phyloP scores from a whole-genome alignment of 768 basidiomycete genomes.

The Rhodotorula graminis region DNA sequence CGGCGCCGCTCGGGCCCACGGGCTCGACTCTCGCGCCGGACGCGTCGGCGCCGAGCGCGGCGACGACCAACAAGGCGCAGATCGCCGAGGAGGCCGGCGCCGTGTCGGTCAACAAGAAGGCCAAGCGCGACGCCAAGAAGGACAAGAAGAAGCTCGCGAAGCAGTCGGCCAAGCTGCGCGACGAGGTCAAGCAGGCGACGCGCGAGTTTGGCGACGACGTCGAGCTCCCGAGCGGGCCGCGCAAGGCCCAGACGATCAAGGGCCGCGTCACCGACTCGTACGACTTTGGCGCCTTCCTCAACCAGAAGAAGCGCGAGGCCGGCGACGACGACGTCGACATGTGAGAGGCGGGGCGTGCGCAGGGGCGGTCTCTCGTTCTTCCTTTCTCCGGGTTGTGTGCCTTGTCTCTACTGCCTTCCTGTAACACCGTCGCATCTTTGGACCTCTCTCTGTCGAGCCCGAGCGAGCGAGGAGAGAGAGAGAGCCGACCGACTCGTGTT shows the following conservation, averaged over 20 bases:
- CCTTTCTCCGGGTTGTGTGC: background rate
- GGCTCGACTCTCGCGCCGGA: conserved; percentile 9
- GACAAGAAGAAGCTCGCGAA: conserved; percentile 42
- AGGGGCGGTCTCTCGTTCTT: background rate
- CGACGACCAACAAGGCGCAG: conserved; percentile 17
- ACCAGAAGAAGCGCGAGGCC: background rate
- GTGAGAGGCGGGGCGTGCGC: background rate
- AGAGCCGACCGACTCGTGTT: too few relatives aligned
- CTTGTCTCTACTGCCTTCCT: background rate
- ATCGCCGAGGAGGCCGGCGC: conserved; percentile 31
- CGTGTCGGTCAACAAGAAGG: conserved; percentile 40
- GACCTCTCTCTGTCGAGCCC: background rate
- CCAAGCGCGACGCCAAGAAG: conserved; percentile 41
- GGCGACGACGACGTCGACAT: conserved; percentile 17
- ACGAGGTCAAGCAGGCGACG: conserved; percentile 23
- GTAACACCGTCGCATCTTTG: background rate
- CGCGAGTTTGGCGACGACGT: conserved; percentile 37
- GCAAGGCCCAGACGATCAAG: conserved; percentile 16
- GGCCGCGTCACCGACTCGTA: conserved; percentile 26
- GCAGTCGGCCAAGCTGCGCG: conserved; percentile 9
- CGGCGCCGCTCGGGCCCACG: conserved; percentile 34
- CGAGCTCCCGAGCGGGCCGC: conserved; percentile 23
- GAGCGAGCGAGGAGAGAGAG: background rate
- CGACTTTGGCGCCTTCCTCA: conserved; percentile 38
- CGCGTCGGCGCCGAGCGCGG: background rate